A percentile compares a stretch with the other conserved stretches of the same genome.
Evolutionary conservation across 2,329 filamentous ascomycete species (phyloP).

Genomic region (Ramularia endophylla): DNA sequence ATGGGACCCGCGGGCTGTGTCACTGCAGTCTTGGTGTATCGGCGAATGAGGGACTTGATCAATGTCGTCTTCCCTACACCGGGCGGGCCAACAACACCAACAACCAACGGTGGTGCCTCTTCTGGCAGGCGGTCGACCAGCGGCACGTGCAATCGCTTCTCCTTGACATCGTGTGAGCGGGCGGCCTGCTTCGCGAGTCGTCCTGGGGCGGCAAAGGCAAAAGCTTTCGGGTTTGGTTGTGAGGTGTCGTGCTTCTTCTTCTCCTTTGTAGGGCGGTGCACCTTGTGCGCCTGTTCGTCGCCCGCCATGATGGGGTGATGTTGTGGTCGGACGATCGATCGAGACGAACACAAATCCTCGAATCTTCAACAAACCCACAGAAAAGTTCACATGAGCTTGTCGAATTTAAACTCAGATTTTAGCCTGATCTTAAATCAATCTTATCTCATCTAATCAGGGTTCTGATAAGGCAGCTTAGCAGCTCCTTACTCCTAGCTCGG

Average conservation of each 20-base stretch:
- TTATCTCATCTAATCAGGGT: too few species aligned
- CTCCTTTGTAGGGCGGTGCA: conserved; percentile 81
- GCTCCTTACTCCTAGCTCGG: too few species aligned
- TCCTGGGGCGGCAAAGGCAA: conserved; percentile 76
- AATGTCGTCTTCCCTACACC: conserved; percentile 93
- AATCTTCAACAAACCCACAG: too few species aligned
- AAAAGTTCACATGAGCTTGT: too few species aligned
- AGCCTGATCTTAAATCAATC: too few species aligned
- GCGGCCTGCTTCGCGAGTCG: conserved; percentile 70
- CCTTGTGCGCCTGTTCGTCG: conserved; percentile 68
- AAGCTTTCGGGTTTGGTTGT: conserved; percentile 85
- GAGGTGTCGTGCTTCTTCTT: conserved; percentile 62
- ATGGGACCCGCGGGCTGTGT: conserved; percentile 85
- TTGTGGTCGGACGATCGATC: too few species aligned
- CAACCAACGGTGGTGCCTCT: conserved; percentile 87
- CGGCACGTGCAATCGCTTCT: conserved; percentile 93
- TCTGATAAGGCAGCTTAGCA: too few species aligned
- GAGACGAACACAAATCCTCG: too few species aligned
- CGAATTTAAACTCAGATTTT: too few species aligned
- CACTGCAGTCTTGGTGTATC: conserved; percentile 94
- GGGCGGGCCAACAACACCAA: conserved; percentile 89
- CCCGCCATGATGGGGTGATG: conserved; percentile 28
- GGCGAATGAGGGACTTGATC: conserved; percentile 85
- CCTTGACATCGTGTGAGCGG: conserved; percentile 75
- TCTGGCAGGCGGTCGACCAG: conserved; percentile 93